Evolutionary conservation across 495 filamentous ascomycete species (phyloP).

Genomic region (Podospora pseudocomata): DNA sequence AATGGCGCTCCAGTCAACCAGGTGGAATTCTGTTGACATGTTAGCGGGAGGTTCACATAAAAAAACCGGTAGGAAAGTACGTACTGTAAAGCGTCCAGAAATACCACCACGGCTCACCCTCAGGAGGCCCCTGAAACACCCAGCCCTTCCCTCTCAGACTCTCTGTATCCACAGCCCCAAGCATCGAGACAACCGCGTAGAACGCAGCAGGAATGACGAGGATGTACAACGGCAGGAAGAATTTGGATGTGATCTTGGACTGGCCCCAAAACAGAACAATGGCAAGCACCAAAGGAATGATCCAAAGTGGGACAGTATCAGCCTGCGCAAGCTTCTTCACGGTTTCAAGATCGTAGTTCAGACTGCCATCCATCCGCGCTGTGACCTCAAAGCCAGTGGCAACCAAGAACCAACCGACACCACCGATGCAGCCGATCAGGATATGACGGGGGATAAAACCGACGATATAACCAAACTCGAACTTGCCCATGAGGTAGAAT

Average conservation of each 20-base stretch:
- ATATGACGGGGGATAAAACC: constrained; percentile 97
- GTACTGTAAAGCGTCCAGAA: constrained; percentile 92
- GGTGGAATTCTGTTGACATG: constrained; percentile 21
- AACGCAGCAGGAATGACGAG: constrained; percentile 74
- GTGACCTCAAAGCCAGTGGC: constrained; percentile 91
- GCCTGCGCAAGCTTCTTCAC: constrained; percentile 63
- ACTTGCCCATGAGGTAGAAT: constrained; percentile 85
- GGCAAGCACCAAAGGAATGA: constrained; percentile 72
- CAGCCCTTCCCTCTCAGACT: constrained; percentile 69
- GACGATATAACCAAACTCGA: constrained; percentile 81
- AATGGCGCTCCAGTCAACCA: constrained; percentile 69
- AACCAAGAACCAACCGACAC: constrained; percentile 94
- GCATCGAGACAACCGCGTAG: constrained; percentile 69
- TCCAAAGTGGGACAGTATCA: constrained; percentile 79
- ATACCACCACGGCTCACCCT: constrained; percentile 88
- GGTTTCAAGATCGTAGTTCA: constrained; percentile 75
- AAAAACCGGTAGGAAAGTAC: constrained; percentile 19
- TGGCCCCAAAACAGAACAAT: constrained; percentile 72
- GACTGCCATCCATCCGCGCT: constrained; percentile 77
- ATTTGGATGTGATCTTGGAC: constrained; percentile 68
- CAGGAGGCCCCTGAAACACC: constrained; percentile 82
- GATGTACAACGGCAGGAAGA: constrained; percentile 84
- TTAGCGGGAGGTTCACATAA: neutral
- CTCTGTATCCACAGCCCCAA: constrained; percentile 59
- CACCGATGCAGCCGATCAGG: constrained; percentile 94